phyloP scores from a whole-genome alignment of 805 yeast genomes.

The Wickerhamomyces tratensis region DNA sequence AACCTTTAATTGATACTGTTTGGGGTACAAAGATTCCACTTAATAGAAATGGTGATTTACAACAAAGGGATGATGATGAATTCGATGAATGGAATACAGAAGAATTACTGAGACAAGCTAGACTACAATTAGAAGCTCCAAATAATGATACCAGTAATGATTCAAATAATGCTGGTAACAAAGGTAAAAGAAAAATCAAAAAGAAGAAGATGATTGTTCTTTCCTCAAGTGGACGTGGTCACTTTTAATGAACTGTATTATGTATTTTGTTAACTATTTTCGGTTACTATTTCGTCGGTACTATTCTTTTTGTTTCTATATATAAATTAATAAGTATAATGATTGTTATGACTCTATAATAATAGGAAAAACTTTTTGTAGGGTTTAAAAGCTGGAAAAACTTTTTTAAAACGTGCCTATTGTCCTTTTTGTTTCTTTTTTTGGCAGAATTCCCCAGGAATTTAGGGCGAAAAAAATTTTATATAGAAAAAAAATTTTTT shows the following conservation, averaged over 20 bases:
- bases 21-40: slow-evolving; percentile 58
- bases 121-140: slow-evolving; percentile 6
- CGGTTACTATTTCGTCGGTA: neutral
- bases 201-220: slow-evolving; percentile 11
- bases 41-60: slow-evolving; percentile 19
- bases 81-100: slow-evolving; percentile 21
- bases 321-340: too few relatives aligned
- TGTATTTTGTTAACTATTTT: neutral
- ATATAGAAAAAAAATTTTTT: neutral
- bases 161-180: neutral
- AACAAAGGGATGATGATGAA: slow-evolving; percentile 18
- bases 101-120: slow-evolving; percentile 12
- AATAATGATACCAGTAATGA: too few relatives aligned
- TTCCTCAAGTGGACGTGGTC: slow-evolving; percentile 4
- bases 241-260: neutral
- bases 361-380: too few relatives aligned
- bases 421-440: too few relatives aligned
- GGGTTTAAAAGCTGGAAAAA: too few relatives aligned
- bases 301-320: too few relatives aligned
- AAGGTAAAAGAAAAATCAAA: slow-evolving; percentile 10
- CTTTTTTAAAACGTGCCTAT: neutral
- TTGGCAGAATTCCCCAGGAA: too few relatives aligned
- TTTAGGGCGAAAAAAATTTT: neutral
- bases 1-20: slow-evolving; percentile 40
- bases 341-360: too few relatives aligned